Evolutionary conservation across 495 filamentous ascomycete genomes (phyloP).

Genomic region (Bathelium albidoporum): DNA sequence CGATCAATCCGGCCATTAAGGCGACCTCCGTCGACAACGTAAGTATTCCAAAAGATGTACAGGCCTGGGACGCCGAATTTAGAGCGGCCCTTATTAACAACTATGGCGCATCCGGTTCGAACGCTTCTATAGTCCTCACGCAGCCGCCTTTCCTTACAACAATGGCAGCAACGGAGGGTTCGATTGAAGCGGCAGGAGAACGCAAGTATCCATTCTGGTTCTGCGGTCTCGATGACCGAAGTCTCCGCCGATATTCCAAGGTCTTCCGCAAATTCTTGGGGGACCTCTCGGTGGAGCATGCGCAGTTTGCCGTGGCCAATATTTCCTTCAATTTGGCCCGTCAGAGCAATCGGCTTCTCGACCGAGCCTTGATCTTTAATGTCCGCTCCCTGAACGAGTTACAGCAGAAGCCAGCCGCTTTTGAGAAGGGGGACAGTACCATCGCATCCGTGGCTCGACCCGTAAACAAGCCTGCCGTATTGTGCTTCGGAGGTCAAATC

Average conservation of each 20-base stretch:
- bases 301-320: neutral
- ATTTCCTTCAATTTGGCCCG: neutral
- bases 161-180: no score
- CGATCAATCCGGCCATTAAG: slow-evolving; percentile 3
- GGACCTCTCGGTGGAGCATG: neutral
- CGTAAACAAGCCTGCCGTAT: neutral
- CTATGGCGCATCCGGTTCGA: slow-evolving; percentile 28
- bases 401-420: neutral
- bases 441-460: neutral
- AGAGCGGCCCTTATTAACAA: neutral
- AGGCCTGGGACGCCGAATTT: neutral
- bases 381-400: neutral
- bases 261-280: neutral
- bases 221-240: neutral
- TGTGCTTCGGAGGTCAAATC: neutral
- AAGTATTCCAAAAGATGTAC: neutral
- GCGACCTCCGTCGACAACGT: neutral
- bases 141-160: neutral
- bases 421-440: neutral
- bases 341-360: neutral
- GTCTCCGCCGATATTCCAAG: neutral
- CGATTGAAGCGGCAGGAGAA: neutral
- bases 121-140: neutral
- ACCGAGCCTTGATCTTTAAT: neutral
- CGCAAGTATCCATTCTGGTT: neutral